phyloP scores from a whole-genome alignment of 371 early-diverging fungal species.

The Amoeboaphelidium protococcarum region DNA sequence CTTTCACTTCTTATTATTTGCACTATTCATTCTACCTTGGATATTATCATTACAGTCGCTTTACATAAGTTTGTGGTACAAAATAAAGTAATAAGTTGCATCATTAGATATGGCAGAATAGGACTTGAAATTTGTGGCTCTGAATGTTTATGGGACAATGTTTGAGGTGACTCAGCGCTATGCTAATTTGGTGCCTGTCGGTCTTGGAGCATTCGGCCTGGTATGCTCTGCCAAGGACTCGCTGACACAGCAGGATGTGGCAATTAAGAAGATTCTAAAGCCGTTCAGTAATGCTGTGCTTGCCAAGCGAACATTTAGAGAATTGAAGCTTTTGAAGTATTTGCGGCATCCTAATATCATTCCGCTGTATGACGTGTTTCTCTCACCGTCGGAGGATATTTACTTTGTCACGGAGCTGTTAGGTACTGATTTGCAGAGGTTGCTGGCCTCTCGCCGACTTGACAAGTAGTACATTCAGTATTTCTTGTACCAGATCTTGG shows the following conservation, averaged over 20 bases:
- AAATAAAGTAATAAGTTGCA: no score
- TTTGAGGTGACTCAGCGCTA: conserved; percentile 75
- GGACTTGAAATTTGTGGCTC: not conserved
- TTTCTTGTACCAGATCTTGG: conserved; percentile 79
- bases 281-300: conserved; percentile 73
- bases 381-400: conserved; percentile 66
- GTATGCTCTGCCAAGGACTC: conserved; percentile 77
- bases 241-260: conserved; percentile 47
- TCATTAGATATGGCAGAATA: no score
- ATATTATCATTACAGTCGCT: no score
- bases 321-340: conserved; percentile 65
- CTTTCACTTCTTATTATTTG: no score
- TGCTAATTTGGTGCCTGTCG: conserved; percentile 59
- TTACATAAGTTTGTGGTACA: no score
- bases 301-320: conserved; percentile 77
- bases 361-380: conserved; percentile 40
- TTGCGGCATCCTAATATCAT: conserved; percentile 59
- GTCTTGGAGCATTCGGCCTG: conserved; percentile 88
- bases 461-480: conserved; percentile 83
- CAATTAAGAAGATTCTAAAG: conserved; percentile 82
- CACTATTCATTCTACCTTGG: no score
- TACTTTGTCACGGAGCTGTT: conserved; percentile 83
- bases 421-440: conserved; percentile 73
- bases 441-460: conserved; percentile 55
- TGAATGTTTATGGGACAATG: conserved; percentile 62